Evolutionary conservation across 2,329 filamentous ascomycete species (phyloP).

Genomic region (Claviceps humidiphila): DNA sequence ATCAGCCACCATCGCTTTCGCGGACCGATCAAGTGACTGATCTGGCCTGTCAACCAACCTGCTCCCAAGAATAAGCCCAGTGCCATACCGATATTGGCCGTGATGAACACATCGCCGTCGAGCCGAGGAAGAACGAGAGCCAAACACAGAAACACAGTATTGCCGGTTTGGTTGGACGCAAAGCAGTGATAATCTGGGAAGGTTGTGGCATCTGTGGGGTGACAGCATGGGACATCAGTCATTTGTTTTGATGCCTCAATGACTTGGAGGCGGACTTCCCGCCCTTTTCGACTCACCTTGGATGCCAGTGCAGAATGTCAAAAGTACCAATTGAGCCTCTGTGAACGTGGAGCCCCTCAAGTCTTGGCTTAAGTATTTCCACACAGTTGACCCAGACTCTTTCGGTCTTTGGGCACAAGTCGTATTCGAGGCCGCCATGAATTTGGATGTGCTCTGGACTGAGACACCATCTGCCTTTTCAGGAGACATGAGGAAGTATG

Average conservation of each 20-base stretch:
- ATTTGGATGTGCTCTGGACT: background rate
- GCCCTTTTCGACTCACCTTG: slow-evolving; percentile 23
- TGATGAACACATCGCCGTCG: slow-evolving; percentile 34
- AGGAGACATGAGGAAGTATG: background rate
- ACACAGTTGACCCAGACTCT: background rate
- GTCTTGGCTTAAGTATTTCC: slow-evolving; percentile 13
- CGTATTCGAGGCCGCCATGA: background rate
- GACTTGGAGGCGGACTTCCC: background rate
- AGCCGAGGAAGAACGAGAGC: slow-evolving; percentile 36
- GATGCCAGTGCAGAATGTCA: slow-evolving; percentile 38
- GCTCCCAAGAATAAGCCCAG: slow-evolving; percentile 42
- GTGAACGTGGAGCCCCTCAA: slow-evolving; percentile 27
- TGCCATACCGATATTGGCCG: slow-evolving; percentile 39
- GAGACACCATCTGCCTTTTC: background rate
- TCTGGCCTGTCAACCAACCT: slow-evolving; percentile 42
- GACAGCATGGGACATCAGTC: background rate
- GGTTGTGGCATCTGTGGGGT: slow-evolving; percentile 35
- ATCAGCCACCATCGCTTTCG: slow-evolving; percentile 40
- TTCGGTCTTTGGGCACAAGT: background rate
- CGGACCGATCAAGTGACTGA: slow-evolving; percentile 38
- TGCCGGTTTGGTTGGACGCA: slow-evolving; percentile 52
- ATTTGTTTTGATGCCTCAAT: background rate
- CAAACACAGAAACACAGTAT: slow-evolving; percentile 44
- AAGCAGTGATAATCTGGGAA: slow-evolving; percentile 51
- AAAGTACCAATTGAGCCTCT: slow-evolving; percentile 31